phyloP scores from a whole-genome alignment of 192 early-diverging fungal genomes.

The Radiomyces spectabilis region DNA sequence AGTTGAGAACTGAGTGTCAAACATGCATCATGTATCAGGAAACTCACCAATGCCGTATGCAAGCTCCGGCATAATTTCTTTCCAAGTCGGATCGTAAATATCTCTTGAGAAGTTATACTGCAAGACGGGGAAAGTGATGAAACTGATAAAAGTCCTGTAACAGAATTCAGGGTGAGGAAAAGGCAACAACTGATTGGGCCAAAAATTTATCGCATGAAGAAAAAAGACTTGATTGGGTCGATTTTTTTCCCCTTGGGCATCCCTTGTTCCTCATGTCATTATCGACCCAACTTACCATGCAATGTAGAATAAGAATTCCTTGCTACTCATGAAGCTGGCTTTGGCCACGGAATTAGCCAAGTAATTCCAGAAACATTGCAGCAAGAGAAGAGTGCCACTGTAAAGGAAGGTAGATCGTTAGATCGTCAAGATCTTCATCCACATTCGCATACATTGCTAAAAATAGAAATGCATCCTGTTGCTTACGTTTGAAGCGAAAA shows the following conservation, averaged over 20 bases:
- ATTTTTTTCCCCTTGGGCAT: too few relatives aligned
- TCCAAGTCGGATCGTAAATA: slow-evolving; percentile 12
- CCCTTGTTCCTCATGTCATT: too few relatives aligned
- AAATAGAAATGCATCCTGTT: background rate
- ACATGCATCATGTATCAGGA: background rate
- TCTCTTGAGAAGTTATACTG: slow-evolving; percentile 22
- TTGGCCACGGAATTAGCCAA: slow-evolving; percentile 32
- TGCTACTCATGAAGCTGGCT: slow-evolving; percentile 32
- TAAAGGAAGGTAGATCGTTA: background rate
- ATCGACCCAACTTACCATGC: slow-evolving; percentile 14
- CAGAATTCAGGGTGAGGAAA: background rate
- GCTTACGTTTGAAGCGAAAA: slow-evolving; percentile 34
- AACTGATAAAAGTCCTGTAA: slow-evolving; percentile 21
- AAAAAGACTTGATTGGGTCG: too few relatives aligned
- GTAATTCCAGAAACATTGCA: slow-evolving; percentile 41
- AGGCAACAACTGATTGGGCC: background rate
- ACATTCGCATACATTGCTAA: background rate
- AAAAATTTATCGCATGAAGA: background rate
- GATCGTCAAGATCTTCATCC: too few relatives aligned
- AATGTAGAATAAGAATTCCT: slow-evolving; percentile 36
- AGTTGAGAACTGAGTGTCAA: background rate
- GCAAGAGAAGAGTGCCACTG: slow-evolving; percentile 28
- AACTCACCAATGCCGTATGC: slow-evolving; percentile 25
- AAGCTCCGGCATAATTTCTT: slow-evolving; percentile 36
- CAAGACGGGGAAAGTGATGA: slow-evolving; percentile 28